Evolutionary conservation across 805 yeast genomes (phyloP), one percentile per base, ranked within the genome.

Genomic region (Babjeviella inositovora): DNA sequence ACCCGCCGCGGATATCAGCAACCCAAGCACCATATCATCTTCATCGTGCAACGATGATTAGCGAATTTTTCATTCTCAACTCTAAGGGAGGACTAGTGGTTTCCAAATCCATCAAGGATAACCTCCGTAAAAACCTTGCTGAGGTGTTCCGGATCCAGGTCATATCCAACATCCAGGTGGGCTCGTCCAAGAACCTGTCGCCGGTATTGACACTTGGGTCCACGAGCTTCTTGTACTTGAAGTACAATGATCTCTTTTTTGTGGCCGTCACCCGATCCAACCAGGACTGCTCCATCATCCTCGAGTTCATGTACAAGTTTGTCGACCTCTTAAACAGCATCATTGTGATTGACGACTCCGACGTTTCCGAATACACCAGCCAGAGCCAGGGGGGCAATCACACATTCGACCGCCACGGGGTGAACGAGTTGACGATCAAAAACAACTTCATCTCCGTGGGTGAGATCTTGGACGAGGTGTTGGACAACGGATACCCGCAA

Each of bases 111-210:
- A 73, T 72, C 44, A 61, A 73, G 27, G 82, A 76, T 25, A 81
- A 85, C 2, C 66, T 82, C 26, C 69, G 80, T 34, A 50, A 87
- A 24, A 76, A 76, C 25, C 70, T 85, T 11, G 57, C 90, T 10
- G 96, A 85, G 35, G 80, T 84, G 15, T 87, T 87, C 39, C 63
- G 95, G n/a, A 73, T 84, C 25, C 95, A 87, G 41, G 94, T 87
- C 14, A 81, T 87, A 19, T 57, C 79, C 25, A 63, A 73, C 27
- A 55, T 64, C 4, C 71, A 63, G 12, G 45, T 54, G 23, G 28
- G 52, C 31, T 11, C 7, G 3, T 8, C 11, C n/a, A 6, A 14
- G 12, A n/a, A 14, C n/a, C 21, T 14, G 31, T 64, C 81, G 1
- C 87, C 90, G 0, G 59, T 77, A 1, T 50, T 87, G 20, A 90